Base-by-base conservation (phyloP, 1,139 yeast genomes). In the Nakaseomyces nivariensis region DNA sequence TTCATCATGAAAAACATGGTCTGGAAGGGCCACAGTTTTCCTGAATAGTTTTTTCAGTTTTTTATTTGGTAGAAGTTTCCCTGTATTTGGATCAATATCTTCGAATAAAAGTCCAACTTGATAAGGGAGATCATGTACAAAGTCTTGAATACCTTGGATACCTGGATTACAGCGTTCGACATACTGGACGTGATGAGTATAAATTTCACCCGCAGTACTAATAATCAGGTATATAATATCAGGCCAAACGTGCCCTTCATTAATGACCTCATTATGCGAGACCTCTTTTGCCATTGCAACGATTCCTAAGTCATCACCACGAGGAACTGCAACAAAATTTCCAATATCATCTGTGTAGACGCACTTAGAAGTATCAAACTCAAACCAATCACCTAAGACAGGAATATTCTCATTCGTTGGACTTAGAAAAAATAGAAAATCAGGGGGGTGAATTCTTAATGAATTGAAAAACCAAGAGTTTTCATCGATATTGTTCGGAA, bases 391-490 rank as follows among this genome's bases (percentile, higher is more conserved):
- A 10, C 42, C 31, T 7, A 38, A 25, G 4, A 17, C 6, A 24
- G 42, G 42, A 25, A 25, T 11, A 24, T 38, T 38, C 24, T 5
- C 10, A 24, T 24, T 1, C 7, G 42, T 38, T 4, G 42, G 42
- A 5, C 25, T 38, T 5, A 38, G 10, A 13, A 41, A 41, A 29
- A 27, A 41, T 11, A 41, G n/a, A 11, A 41, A 41, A 41, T 41
- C 44, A 6, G 44, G 44, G 2, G 44, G 44, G 13, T 41, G 44
- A 4, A 41, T 29, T 27, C 4, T 27, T 11, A 41, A 10, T 41
- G 44, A 27, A 27, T 41, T 41, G 25, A 41, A 41, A 29, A 41
- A 41, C 44, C 44, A 41, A 9, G 44, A 41, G 13, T 27, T 13
- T 29, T 27, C 34, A 4, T 41, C 44, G 5, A 41, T 41, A 22